Evolutionary conservation across 2,329 filamentous ascomycete genomes (phyloP), one percentile per base, ranked within the genome.

Genomic region (Alternaria ventricosa): DNA sequence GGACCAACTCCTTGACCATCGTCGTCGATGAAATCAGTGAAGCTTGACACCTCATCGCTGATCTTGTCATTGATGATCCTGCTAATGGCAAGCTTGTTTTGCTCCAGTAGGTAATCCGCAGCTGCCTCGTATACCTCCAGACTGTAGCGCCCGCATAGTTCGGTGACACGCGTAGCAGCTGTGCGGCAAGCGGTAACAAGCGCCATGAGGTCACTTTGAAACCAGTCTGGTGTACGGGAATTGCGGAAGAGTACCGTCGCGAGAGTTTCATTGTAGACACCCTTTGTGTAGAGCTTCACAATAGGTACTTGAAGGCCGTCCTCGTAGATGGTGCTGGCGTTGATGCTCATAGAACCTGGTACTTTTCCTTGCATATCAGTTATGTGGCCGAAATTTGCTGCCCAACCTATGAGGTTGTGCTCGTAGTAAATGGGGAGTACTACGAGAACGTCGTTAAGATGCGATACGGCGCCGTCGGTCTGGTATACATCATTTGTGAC

Each of bases 401-500:
- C 81, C 80, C 82, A 86, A 1, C 83, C 84, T 25, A 85, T 79
- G 2, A 85, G 73, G 20, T 77, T 72, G 60, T 81, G 77, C 10
- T 84, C 66, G 56, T 82, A 77, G 66, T 83, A 83, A 36, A 86
- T 85, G 3, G 84, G 84, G 2, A 85, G 69, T 1, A 86, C 67
- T 2, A 85, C 79, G n/a, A 86, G 83, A 6, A 85, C 80, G 61
- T 85, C 83, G 72, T 85, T 85, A 5, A 85, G 71, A 67, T 86
- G 84, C 6, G 81, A 85, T 28, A 86, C 82, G 6, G 84, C 84
- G 9, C 84, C 84, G 25, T 82, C 77, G 0, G 84, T 81, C 53
- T 83, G 80, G 64, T 85, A 86, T 4, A 82, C 81, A 53, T 86
- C 84, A 59, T 86, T 85, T 18, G 84, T 86, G 41, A 86, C 79